These are phyloP conservation scores for Chaetomiaceae sp. DNA, from an alignment of 2,329 filamentous ascomycete species.

Conservation along the genomic window DNA sequence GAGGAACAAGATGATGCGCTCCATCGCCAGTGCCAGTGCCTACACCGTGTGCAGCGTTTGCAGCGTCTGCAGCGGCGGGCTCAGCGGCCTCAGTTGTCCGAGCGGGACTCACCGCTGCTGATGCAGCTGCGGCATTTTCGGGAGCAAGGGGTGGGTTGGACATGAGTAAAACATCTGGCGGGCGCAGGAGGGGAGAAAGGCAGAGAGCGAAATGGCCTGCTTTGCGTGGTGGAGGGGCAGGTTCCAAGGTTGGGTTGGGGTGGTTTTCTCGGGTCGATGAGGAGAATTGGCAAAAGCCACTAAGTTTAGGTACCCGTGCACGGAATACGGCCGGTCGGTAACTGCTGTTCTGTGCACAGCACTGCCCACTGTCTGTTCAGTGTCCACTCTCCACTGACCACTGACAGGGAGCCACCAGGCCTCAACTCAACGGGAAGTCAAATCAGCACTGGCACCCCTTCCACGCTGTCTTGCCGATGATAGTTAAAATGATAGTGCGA, in stretches of 20 bases:
- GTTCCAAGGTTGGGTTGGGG: too few relatives aligned
- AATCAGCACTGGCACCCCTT: too few relatives aligned
- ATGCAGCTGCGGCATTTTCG: slow-evolving; percentile 52
- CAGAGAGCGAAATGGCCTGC: too few relatives aligned
- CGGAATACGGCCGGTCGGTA: neutral
- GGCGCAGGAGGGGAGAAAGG: slow-evolving; percentile 5
- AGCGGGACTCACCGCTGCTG: slow-evolving; percentile 38
- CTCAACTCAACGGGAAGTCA: too few relatives aligned
- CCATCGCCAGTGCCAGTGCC: too few relatives aligned
- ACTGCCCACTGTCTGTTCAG: too few relatives aligned
- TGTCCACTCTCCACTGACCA: too few relatives aligned
- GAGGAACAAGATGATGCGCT: too few relatives aligned
- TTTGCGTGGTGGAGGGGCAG: slow-evolving; percentile 1
- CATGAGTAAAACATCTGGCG: slow-evolving; percentile 56
- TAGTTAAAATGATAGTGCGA: slow-evolving; percentile 4
- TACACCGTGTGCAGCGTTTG: neutral
- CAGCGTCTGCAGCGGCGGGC: neutral
- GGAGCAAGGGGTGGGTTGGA: slow-evolving; percentile 46
- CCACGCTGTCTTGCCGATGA: too few relatives aligned
- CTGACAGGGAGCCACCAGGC: too few relatives aligned
- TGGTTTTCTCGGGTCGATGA: neutral
- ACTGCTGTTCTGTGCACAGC: neutral
- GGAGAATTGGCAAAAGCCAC: neutral
- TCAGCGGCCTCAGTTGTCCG: slow-evolving; percentile 9
- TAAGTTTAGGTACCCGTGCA: too few relatives aligned